Evolutionary conservation across 2,329 filamentous ascomycete species (phyloP), one percentile per base, ranked within the genome.

Genomic region (Lizonia empirigonia): DNA sequence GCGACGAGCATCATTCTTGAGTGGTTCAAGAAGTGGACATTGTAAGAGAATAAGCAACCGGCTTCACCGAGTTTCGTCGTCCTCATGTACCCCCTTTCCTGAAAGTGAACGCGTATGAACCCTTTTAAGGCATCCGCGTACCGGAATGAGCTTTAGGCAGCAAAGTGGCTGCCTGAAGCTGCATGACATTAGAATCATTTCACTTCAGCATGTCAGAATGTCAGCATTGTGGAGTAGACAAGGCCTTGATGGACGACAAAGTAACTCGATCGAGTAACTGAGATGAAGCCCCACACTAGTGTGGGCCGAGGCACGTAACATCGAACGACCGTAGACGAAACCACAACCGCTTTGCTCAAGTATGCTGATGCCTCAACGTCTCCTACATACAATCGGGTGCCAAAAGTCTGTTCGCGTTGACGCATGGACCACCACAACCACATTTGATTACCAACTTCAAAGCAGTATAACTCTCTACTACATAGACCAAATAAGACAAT

Each of bases 1-100:
- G 68, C 65, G 3, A 71, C 70, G 27, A 56, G 45, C n/a, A 60
- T 69, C 7, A 68, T 71, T 18, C 52, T 73, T 35, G 51, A 63
- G 2, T 72, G 68, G 60, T 70, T 72, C 42, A 44, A 44, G 23
- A 60, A 62, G 37, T 69, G 64, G 66, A 60, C 40, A 6, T 48
- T 72, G 26, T 64, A 37, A 52, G 26, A 32, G 18, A n/a, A n/a
- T n/a, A n/a, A n/a, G n/a, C n/a, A n/a, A n/a, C n/a, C n/a, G n/a
- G n/a, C n/a, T 29, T n/a, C 9, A 13, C 12, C 26, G 26, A n/a
- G 2, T 9, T 13, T 4, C 24, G 4, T n/a, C n/a, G n/a, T n/a
- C n/a, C n/a, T n/a, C n/a, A n/a, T n/a, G n/a, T n/a, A n/a, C n/a
- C n/a, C n/a, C n/a, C n/a, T n/a, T n/a, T n/a, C n/a, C n/a, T n/a